Conservation (phyloP, 2,329 filamentous ascomycete species). For the Claviceps maximensis region DNA sequence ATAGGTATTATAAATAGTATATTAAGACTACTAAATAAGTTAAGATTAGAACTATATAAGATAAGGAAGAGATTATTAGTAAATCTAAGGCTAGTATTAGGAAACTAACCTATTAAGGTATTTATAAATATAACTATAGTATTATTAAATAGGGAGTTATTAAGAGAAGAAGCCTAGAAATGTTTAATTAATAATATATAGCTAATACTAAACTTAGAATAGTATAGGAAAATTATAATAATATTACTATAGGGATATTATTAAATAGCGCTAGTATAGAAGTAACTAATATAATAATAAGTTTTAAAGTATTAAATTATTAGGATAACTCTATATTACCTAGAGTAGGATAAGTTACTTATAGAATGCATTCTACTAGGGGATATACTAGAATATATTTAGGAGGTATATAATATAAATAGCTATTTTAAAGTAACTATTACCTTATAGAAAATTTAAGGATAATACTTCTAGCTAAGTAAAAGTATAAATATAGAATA, state of each 20-base stretch:
- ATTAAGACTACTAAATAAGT: background rate
- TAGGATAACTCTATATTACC: too few species aligned
- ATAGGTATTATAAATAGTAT: background rate
- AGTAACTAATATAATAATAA: background rate
- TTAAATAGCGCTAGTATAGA: background rate
- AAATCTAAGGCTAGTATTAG: background rate
- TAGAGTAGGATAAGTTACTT: too few species aligned
- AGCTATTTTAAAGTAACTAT: background rate
- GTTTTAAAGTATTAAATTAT: too few species aligned
- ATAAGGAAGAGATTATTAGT: background rate
- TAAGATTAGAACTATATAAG: too few species aligned
- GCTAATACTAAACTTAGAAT: background rate
- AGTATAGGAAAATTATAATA: background rate
- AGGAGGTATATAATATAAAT: background rate
- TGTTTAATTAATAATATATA: background rate
- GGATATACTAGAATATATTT: background rate
- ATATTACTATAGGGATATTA: background rate
- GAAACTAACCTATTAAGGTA: background rate
- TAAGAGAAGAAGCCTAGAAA: background rate
- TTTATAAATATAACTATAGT: background rate
- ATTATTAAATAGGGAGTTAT: too few species aligned
- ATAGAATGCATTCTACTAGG: too few species aligned
- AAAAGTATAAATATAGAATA: background rate
- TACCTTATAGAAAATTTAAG: background rate
- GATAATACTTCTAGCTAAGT: background rate